These are phyloP conservation scores for Dioscorea alata DNA, from an alignment of 106 monocot genomes.

Conservation along the genomic window DNA sequence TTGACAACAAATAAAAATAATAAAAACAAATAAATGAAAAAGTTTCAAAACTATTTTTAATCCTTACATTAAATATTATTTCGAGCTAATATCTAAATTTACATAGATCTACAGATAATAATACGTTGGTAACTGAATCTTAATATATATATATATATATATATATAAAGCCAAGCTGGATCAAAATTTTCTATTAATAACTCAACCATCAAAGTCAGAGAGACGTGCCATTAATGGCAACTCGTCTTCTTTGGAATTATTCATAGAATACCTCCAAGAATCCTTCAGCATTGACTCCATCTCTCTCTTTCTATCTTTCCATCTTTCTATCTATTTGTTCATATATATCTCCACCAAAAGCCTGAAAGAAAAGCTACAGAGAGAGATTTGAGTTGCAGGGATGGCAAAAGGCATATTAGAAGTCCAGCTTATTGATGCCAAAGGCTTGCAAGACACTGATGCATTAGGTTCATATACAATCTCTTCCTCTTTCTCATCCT, in stretches of 20 bases:
- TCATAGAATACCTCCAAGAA: background rate
- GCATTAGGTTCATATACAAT: background rate
- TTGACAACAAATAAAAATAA: no score
- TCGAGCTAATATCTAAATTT: no score
- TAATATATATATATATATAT: no score
- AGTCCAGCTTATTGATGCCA: conserved; percentile 6
- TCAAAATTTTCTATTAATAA: background rate
- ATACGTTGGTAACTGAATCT: no score
- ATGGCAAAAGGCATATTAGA: conserved; percentile 12
- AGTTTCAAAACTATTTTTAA: no score
- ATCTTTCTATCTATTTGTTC: background rate
- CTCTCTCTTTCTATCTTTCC: background rate
- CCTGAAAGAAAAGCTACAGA: no score
- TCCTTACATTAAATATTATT: no score
- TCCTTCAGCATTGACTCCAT: background rate
- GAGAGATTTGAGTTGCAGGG: background rate
- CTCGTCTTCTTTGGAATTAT: background rate
- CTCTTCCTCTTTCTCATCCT: background rate
- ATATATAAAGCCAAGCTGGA: no score
- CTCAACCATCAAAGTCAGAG: background rate
- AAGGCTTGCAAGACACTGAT: conserved; percentile 7
- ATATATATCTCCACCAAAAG: background rate
- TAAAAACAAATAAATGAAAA: no score
- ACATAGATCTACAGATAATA: no score
- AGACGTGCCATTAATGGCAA: background rate